Percentiles rank a stretch among this genome's conserved stretches.
Conservation (phyloP, 23 red algal genomes). For the Agarophyton chilense region DNA sequence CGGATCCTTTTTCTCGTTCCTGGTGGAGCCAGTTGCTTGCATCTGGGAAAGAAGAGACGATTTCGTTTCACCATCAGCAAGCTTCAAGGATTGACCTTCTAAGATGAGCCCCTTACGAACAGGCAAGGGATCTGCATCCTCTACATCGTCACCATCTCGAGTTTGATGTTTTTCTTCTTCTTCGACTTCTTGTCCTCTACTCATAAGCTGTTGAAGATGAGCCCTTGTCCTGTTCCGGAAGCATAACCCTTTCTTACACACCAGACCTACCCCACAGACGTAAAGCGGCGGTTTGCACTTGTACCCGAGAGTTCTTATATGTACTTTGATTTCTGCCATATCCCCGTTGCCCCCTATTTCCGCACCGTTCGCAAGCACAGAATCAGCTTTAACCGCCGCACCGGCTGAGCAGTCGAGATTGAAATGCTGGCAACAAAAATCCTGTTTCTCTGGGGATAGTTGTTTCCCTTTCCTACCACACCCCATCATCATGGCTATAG, state of each 20-base stretch:
- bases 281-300: not conserved
- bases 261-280: slow-evolving; percentile 48
- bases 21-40: not conserved
- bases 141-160: slow-evolving; percentile 14
- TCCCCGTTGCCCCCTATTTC: not conserved
- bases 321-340: not conserved
- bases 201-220: slow-evolving; percentile 39
- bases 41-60: not conserved
- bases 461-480: slow-evolving; percentile 18
- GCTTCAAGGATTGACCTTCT: slow-evolving; percentile 45
- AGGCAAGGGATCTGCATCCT: slow-evolving; percentile 34
- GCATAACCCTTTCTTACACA: slow-evolving; percentile 44
- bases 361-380: not conserved
- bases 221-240: slow-evolving; percentile 25
- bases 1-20: not conserved
- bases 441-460: slow-evolving; percentile 20
- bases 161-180: slow-evolving; percentile 32
- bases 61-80: not conserved
- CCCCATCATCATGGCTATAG: slow-evolving; percentile 43
- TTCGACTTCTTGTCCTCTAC: slow-evolving; percentile 43
- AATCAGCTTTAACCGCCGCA: not conserved
- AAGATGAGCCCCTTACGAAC: slow-evolving; percentile 41
- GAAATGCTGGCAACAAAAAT: slow-evolving; percentile 66
- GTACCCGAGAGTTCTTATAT: slow-evolving; percentile 29
- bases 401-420: slow-evolving; percentile 46